Conservation (phyloP, 768 basidiomycete species). For the Boletus rex-veris region DNA sequence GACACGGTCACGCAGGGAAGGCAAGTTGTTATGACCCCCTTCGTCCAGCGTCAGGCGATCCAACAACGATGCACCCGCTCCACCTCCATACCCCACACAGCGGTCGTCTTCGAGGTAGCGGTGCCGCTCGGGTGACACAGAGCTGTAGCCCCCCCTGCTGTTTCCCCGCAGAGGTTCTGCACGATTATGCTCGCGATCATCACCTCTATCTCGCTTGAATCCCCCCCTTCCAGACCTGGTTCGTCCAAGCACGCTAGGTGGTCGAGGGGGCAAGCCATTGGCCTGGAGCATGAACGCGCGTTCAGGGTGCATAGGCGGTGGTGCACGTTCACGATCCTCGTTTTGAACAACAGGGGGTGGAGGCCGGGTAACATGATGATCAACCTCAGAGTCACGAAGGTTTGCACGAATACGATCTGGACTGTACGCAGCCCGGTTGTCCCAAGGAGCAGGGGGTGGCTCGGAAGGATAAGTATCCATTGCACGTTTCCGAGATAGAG, state of each 20-base stretch:
- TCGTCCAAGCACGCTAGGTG: conserved; percentile 14
- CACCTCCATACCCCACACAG: neutral
- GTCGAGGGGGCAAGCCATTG: conserved; percentile 29
- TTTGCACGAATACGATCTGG: conserved; percentile 8
- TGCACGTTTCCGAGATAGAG: conserved; percentile 6
- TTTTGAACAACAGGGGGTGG: neutral
- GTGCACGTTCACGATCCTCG: conserved; percentile 9
- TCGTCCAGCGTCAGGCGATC: conserved; percentile 35
- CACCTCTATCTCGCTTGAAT: conserved; percentile 20
- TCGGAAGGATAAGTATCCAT: conserved; percentile 10
- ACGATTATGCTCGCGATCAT: conserved; percentile 19
- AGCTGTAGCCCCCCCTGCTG: neutral
- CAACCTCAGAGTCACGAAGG: conserved; percentile 9
- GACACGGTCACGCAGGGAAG: conserved; percentile 38
- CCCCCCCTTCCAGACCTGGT: conserved; percentile 13
- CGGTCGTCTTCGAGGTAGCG: conserved; percentile 17
- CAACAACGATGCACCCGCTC: conserved; percentile 34
- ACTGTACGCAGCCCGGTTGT: conserved; percentile 4
- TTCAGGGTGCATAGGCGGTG: conserved; percentile 29
- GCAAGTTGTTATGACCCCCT: conserved; percentile 7
- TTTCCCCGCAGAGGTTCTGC: conserved; percentile 19
- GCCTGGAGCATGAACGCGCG: conserved; percentile 30
- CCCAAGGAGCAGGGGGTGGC: conserved; percentile 2
- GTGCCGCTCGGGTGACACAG: conserved; percentile 18
- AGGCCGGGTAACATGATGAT: neutral